A percentile compares a stretch with the other conserved stretches of the same genome.
These are phyloP conservation scores for Dioszegia aurantiaca DNA, from an alignment of 768 basidiomycete genomes.

Conservation along the genomic window DNA sequence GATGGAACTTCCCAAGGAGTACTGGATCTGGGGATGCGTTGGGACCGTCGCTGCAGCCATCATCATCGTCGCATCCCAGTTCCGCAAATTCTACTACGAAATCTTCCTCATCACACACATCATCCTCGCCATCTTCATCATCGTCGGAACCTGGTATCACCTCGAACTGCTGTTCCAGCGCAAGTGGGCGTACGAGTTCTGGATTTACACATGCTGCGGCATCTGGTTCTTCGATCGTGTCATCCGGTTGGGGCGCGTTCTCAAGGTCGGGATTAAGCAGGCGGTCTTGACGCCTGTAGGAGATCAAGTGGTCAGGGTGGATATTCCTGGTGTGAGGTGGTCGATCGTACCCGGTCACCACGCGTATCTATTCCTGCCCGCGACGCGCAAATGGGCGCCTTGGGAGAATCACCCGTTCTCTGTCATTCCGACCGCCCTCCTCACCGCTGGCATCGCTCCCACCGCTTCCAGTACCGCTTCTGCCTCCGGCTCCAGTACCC, in stretches of 20 bases:
- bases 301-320: slow-evolving; percentile 14
- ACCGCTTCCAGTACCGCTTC: background rate
- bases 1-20: background rate
- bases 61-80: slow-evolving; percentile 11
- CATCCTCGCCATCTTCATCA: slow-evolving; percentile 14
- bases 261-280: slow-evolving; percentile 9
- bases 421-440: slow-evolving; percentile 9
- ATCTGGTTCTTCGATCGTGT: slow-evolving; percentile 21
- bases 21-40: slow-evolving; percentile 23
- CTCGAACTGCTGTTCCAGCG: slow-evolving; percentile 15
- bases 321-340: slow-evolving; percentile 15
- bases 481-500: background rate
- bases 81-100: slow-evolving; percentile 19
- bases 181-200: slow-evolving; percentile 19
- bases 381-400: slow-evolving; percentile 11
- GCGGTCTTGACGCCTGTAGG: slow-evolving; percentile 9
- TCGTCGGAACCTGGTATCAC: slow-evolving; percentile 21
- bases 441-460: background rate
- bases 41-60: slow-evolving; percentile 14
- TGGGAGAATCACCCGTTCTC: slow-evolving; percentile 21
- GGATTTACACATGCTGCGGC: slow-evolving; percentile 17
- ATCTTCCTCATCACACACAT: slow-evolving; percentile 23
- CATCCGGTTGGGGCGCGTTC: slow-evolving; percentile 3
- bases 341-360: slow-evolving; percentile 4
- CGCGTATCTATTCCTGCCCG: slow-evolving; percentile 14